Percentiles rank a stretch among this genome's conserved stretches.
Evolutionary conservation across 352 stramenopile genomes (phyloP).

Genomic region (Globisporangium acanthophoron): DNA sequence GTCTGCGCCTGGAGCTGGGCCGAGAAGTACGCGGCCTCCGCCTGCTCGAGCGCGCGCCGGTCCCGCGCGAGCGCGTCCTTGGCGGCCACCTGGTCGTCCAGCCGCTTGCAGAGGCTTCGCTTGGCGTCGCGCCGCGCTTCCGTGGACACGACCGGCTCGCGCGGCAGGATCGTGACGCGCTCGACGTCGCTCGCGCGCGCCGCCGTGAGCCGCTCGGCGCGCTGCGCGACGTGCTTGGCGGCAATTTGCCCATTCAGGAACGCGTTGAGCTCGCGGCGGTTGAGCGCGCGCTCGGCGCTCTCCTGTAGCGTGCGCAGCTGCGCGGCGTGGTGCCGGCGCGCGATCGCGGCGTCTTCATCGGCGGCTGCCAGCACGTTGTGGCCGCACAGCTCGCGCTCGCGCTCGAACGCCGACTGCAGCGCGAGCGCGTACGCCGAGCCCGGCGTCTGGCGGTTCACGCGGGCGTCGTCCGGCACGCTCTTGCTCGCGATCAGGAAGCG

Average conservation of each 20-base stretch:
- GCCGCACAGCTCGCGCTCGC: conserved; percentile 19
- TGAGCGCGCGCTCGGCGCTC: conserved; percentile 28
- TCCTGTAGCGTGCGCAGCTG: conserved; percentile 39
- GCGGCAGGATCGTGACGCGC: conserved; percentile 36
- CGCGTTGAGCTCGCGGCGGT: conserved; percentile 37
- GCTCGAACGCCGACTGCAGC: conserved; percentile 27
- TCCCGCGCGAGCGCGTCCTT: conserved; percentile 36
- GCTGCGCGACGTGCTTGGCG: conserved; percentile 22
- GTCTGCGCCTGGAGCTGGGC: conserved; percentile 34
- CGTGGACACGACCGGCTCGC: conserved; percentile 23
- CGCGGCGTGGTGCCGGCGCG: conserved; percentile 18
- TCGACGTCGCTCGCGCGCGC: conserved; percentile 11
- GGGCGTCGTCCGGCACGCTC: conserved; percentile 12
- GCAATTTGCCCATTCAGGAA: conserved; percentile 50
- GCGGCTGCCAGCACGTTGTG: neutral
- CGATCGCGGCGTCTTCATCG: conserved; percentile 20
- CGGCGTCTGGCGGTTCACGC: conserved; percentile 10
- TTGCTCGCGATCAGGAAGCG: conserved; percentile 41
- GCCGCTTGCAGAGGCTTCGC: conserved; percentile 30
- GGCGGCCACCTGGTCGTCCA: conserved; percentile 43
- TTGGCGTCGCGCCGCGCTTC: conserved; percentile 30
- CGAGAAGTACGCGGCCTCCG: conserved; percentile 54
- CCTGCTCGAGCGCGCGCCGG: conserved; percentile 33
- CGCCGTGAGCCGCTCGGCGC: conserved; percentile 10
- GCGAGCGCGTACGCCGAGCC: conserved; percentile 18